Conservation (phyloP, 495 filamentous ascomycete genomes). For the Chaetomidium leptoderma region DNA sequence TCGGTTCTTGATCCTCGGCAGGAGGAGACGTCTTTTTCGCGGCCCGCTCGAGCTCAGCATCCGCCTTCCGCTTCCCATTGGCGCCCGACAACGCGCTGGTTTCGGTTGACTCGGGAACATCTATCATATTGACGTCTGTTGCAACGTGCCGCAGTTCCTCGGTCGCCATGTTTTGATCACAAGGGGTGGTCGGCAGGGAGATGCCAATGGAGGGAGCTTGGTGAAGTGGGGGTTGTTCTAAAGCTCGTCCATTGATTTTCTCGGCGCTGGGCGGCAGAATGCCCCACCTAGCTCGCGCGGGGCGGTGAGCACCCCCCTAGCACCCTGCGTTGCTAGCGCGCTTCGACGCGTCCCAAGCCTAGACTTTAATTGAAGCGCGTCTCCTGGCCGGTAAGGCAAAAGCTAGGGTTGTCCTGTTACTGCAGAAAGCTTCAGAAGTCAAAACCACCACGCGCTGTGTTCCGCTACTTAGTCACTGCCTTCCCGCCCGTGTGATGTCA, state of each 20-base stretch:
- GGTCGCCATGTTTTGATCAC: slow-evolving; percentile 9
- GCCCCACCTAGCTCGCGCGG: not conserved
- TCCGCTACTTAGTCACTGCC: too few relatives aligned
- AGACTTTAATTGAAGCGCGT: slow-evolving; percentile 28
- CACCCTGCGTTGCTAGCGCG: not conserved
- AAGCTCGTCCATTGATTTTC: too few relatives aligned
- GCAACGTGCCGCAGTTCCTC: not conserved
- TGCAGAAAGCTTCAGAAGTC: not conserved
- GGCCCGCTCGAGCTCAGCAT: slow-evolving; percentile 24
- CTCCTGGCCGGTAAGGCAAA: slow-evolving; percentile 4
- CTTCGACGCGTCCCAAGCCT: slow-evolving; percentile 19
- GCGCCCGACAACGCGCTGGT: not conserved
- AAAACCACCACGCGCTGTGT: not conserved
- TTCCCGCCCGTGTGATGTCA: not conserved
- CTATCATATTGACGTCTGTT: not conserved
- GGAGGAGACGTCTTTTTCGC: slow-evolving; percentile 15
- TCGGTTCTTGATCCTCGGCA: slow-evolving; percentile 3
- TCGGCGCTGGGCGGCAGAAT: not conserved
- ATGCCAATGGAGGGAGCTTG: not conserved
- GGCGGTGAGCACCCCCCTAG: slow-evolving; percentile 13
- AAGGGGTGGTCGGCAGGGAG: not conserved
- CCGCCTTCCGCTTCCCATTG: slow-evolving; percentile 32
- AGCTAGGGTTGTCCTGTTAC: not conserved
- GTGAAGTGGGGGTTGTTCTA: not conserved
- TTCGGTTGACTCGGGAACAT: not conserved